Percentiles rank a stretch among this genome's conserved stretches.
These are phyloP conservation scores for Buddleja alternifolia DNA, from an alignment of 257 asterid species.

Conservation along the genomic window DNA sequence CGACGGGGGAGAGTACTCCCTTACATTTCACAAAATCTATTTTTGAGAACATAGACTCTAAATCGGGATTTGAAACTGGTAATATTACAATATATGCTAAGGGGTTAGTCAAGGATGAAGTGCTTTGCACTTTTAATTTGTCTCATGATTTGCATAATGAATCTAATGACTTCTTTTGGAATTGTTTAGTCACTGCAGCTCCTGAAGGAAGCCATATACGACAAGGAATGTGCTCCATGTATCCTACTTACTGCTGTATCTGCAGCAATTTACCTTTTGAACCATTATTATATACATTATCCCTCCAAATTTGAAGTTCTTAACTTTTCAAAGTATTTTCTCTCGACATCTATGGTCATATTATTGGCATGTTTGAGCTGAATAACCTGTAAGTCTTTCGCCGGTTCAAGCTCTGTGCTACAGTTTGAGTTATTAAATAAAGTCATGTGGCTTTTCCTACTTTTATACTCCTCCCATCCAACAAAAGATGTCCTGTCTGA, in stretches of 20 bases:
- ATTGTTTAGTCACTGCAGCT: conserved; percentile 83
- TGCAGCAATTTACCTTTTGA: conserved; percentile 21
- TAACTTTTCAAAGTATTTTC: conserved; percentile 75
- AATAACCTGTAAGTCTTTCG: conserved; percentile 85
- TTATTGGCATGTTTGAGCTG: conserved; percentile 97
- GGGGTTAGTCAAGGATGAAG: too few relatives aligned
- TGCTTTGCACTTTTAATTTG: conserved; percentile 10
- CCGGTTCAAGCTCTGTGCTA: neutral
- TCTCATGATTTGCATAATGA: neutral
- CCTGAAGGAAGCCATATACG: conserved; percentile 83
- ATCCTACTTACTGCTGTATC: conserved; percentile 57
- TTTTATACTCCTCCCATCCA: too few relatives aligned
- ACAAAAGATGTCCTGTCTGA: too few relatives aligned
- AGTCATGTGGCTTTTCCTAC: neutral
- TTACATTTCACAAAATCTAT: too few relatives aligned
- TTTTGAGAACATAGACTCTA: too few relatives aligned
- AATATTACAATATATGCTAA: too few relatives aligned
- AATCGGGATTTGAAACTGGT: too few relatives aligned
- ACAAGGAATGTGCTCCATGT: conserved; percentile 79
- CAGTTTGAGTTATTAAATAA: conserved; percentile 15
- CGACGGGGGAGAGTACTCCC: too few relatives aligned
- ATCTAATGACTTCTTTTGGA: conserved; percentile 32
- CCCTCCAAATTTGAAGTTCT: conserved; percentile 43
- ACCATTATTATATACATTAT: neutral
- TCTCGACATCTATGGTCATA: conserved; percentile 86